Evolutionary conservation across 2,329 filamentous ascomycete species (phyloP), one percentile per base, ranked within the genome.

Genomic region (Neopestalotiopsis rosae): DNA sequence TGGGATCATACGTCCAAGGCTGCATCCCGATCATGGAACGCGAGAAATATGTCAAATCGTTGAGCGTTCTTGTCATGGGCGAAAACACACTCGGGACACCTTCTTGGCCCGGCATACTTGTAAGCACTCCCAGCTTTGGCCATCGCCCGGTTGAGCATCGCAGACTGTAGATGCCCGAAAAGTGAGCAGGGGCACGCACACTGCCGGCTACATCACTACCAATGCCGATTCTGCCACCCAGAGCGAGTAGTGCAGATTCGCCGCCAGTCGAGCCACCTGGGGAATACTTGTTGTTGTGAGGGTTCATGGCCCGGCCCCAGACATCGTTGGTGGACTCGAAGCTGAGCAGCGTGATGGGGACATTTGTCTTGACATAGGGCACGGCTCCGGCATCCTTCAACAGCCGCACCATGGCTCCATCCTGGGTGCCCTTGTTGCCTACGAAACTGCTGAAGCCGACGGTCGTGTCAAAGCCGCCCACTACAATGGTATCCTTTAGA

Each of bases 81-180:
- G 93, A 95, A 81, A 95, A 97, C 24, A 97, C 94, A 71, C 92
- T 93, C 0, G 94, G 90, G 40, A 98, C 90, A 0, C 94, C 95
- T 77, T 98, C 95, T 78, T 98, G 94, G 0, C 95, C 95, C 0
- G 93, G 90, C 94, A 97, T 97, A 74, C 92, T 95, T 0, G 95
- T 97, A 70, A 88, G 89, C 78, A 94, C 90, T 10, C 94, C 94
- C 57, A 89, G 87, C 79, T 97, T 97, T 1, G 94, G 94, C 94
- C 95, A 98, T 63, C 95, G 88, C 1, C 95, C 95, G 1, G 93
- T 97, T 3, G 93, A 95, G 81, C 95, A 97, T 45, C 93, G 90
- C 30, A 98, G 82, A 20, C 92, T 92, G 80, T 97, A 98, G 78
- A 95, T 94, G 9, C 95, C 95, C 2, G 92, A 92, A 83, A 94